A percentile compares a stretch with the other conserved stretches of the same genome.
phyloP scores from a whole-genome alignment of 192 early-diverging fungal species.

The Funneliformis geosporum region DNA sequence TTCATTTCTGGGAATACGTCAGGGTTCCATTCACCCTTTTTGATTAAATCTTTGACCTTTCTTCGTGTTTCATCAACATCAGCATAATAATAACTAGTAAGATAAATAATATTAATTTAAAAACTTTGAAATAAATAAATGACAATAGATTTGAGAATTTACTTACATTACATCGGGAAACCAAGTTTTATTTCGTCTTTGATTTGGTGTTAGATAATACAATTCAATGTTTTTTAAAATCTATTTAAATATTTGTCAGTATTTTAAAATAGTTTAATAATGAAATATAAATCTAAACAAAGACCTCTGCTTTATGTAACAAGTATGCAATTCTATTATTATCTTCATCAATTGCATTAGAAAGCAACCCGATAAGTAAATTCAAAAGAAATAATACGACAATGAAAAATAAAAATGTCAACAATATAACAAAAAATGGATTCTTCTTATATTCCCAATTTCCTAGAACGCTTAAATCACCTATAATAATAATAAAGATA shows the following conservation, averaged over 20 bases:
- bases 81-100: background rate
- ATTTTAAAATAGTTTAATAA: background rate
- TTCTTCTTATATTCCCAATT: background rate
- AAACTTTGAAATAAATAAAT: too few relatives aligned
- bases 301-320: background rate
- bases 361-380: constrained; percentile 11
- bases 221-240: constrained; percentile 2
- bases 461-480: background rate
- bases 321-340: background rate
- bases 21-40: too few relatives aligned
- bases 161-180: constrained; percentile 20
- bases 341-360: background rate
- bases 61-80: too few relatives aligned
- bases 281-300: background rate
- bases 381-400: constrained; percentile 9
- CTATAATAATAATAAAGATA: background rate
- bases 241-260: background rate
- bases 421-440: background rate
- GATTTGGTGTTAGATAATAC: constrained; percentile 8
- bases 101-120: background rate
- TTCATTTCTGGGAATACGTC: too few relatives aligned
- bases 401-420: background rate
- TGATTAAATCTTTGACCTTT: too few relatives aligned
- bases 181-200: background rate
- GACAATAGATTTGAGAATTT: too few relatives aligned